These are phyloP conservation scores for Tolypocladium nubicola DNA, from an alignment of 2,329 filamentous ascomycete species.

Conservation along the genomic window DNA sequence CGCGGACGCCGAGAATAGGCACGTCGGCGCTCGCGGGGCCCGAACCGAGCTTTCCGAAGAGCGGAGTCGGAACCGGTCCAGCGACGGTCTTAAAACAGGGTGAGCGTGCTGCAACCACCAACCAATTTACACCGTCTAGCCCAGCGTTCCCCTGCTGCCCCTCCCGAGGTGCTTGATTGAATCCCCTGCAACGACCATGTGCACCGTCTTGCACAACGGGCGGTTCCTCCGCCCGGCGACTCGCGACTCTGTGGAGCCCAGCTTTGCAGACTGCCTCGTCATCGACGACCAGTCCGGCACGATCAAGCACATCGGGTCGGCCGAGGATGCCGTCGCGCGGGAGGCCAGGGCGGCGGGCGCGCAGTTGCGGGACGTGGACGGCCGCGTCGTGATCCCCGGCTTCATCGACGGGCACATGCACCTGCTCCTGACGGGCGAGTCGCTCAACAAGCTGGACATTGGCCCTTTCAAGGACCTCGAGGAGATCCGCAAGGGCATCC, in stretches of 20 bases:
- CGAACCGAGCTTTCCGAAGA: not conserved
- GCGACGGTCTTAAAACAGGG: not conserved
- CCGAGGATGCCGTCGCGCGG: not conserved
- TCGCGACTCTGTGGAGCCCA: not conserved
- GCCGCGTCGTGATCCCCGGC: constrained; percentile 18
- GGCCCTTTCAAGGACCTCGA: not conserved
- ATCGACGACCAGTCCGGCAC: not conserved
- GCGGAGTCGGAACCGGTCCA: not conserved
- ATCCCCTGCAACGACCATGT: not conserved
- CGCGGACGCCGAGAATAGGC: not conserved
- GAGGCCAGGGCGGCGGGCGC: constrained; percentile 1
- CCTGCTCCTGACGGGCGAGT: constrained; percentile 26
- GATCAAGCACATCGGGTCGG: not conserved
- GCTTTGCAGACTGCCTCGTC: not conserved
- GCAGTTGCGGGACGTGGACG: constrained; percentile 3
- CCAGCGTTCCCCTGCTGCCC: not conserved
- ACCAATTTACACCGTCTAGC: not conserved
- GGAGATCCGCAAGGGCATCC: not conserved
- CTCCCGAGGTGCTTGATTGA: not conserved
- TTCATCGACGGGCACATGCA: constrained; percentile 36
- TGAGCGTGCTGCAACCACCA: not conserved
- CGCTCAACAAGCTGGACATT: not conserved
- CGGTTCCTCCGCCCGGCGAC: not conserved
- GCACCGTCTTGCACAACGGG: not conserved
- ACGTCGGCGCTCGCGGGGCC: not conserved